Base-by-base conservation (phyloP, 148 eudicot genomes). In the Nyssa sinensis region DNA sequence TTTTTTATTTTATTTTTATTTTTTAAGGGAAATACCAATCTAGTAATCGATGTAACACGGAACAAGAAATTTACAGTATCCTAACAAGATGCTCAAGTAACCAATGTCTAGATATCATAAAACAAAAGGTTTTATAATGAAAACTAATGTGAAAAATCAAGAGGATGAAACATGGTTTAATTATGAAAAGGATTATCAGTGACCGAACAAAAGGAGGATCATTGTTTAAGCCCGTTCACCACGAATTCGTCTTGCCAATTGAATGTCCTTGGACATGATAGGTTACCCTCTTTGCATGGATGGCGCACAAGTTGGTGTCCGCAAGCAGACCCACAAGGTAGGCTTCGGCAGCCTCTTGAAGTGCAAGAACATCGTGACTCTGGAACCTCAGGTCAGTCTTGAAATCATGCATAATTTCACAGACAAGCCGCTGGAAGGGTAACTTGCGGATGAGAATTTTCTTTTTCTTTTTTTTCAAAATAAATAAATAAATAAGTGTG, bases 391-490 rank as follows among this genome's bases (percentile, higher is more conserved):
- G 33, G 63, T 84, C 86, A 9, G 84, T 84, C 86, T 88, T 88
- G 78, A 84, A 86, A 64, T 88, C 92, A 64, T 88, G 92, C 9
- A 89, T 89, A 2, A 86, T 88, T 78, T 88, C 92, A 49, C 91
- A 87, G 55, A 88, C 90, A 74, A 88, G 88, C 5, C 93, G 82
- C 72, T 86, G 90, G 86, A 89, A 86, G 14, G 93, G 88, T 30
- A 89, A 77, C 67, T 86, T 86, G 78, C 90, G 88, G 82, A 86
- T 89, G 27, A 89, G 79, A 33, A 89, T 85, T 64, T 89, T 90
- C 0, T 90, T 89, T 69, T 90, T 89, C 88, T 88, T 88, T 79
- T 88, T n/a, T n/a, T n/a, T n/a, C n/a, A n/a, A n/a, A n/a, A n/a
- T n/a, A n/a, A n/a, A n/a, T n/a, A n/a, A n/a, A n/a, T n/a, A n/a